Base-by-base conservation (phyloP, 2,329 filamentous ascomycete genomes). In the Paramyrothecium roridum region DNA sequence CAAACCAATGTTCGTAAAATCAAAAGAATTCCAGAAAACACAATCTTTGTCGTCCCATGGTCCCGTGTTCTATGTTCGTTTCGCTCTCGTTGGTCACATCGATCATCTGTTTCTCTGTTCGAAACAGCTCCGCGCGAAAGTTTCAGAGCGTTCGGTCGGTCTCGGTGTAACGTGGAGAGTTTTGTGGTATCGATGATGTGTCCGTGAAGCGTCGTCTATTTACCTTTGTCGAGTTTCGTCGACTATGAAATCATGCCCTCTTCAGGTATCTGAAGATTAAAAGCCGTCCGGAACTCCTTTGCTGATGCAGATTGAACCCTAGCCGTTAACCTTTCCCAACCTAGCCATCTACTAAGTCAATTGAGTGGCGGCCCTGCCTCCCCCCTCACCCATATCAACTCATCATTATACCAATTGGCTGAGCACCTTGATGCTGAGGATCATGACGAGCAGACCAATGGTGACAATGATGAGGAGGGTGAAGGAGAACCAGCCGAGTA, bases 401-500 rank as follows among this genome's bases (percentile, higher is more conserved):
- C 51, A 53, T 47, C 55, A 54, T 63, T 62, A 66, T 58, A 73
- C 76, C 68, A 85, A 74, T 65, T 89, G 82, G 63, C 85, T 82
- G 61, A 97, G 76, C 55, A 96, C 81, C 63, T 87, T 84, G 69
- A 97, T 95, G 76, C 92, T 97, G 71, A 98, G 77, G 66, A 97
- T 96, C 92, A 98, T 98, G 67, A 97, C 89, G 59, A 99, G 78
- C 73, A 98, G 74, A 54, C 93, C 95, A 67, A 98, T 95, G 50
- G 93, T 98, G 53, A 98, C 93, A 59, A 98, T 88, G 65, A 99
- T 96, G 61, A 99, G 81, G 53, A 98, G 74, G 21, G 90, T 89
- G 68, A 99, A 98, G 46, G 91, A 90, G 74, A 99, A 98, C 95
- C 95, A 99, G 56, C 95, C 95, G 67, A 99, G 81, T 19, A 97